These are phyloP conservation scores for Arctostaphylos glauca DNA, from an alignment of 148 eudicot genomes.

Conservation along the genomic window DNA sequence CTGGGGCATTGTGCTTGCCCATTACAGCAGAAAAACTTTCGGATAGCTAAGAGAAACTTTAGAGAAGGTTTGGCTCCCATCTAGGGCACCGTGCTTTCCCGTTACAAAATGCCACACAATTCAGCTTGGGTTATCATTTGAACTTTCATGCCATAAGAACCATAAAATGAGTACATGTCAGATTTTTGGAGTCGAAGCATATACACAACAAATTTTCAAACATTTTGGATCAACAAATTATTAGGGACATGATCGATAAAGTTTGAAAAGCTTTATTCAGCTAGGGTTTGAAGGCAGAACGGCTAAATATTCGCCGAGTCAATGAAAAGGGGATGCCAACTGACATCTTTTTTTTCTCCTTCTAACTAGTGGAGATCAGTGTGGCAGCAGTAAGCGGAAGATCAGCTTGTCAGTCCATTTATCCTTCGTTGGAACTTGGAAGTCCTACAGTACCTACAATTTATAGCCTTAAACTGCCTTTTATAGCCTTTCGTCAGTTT, in stretches of 20 bases:
- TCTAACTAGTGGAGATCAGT: background rate
- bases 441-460: background rate
- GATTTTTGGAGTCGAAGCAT: background rate
- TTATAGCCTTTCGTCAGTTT: background rate
- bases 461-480: background rate
- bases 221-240: background rate
- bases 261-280: slow-evolving; percentile 6
- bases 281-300: background rate
- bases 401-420: background rate
- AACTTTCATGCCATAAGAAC: background rate
- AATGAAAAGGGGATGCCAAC: slow-evolving; percentile 5
- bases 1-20: background rate
- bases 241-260: background rate
- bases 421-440: background rate
- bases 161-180: background rate
- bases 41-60: no score
- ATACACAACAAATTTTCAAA: background rate
- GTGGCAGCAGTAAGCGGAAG: background rate
- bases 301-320: background rate
- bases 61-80: background rate
- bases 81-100: background rate
- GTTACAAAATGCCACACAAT: background rate
- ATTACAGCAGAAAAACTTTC: background rate
- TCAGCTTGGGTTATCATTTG: background rate
- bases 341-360: background rate